Evolutionary conservation across 2,329 filamentous ascomycete genomes (phyloP), one percentile per base, ranked within the genome.

Genomic region (Claviceps paspali): DNA sequence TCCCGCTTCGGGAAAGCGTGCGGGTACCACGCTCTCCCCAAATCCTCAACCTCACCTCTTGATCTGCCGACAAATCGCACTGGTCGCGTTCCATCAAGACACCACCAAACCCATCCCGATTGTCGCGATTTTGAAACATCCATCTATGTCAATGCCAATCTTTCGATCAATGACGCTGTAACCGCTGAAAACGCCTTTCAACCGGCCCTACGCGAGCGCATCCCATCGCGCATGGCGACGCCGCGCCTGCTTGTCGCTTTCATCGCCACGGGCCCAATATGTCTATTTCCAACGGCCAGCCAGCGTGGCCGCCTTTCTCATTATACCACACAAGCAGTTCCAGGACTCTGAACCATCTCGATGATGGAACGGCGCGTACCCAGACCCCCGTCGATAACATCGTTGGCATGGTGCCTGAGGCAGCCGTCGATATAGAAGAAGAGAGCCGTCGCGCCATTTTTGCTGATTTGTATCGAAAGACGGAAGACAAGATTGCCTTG

Each of bases 391-490:
- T 64, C 53, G 68, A 72, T 57, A 60, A 57, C 55, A 54, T 61
- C 49, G 54, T 57, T 44, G 52, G 57, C 38, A 64, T 66, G 66
- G 61, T 73, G 68, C 71, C 71, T 68, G 71, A 76, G 68, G 67
- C 71, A 68, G 61, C 67, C 45, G 47, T 57, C 43, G 70, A 77
- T 59, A 62, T 67, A 51, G 59, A 79, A 51, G 80, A 85, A 35
- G 81, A 87, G 54, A 71, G 73, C 48, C 70, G 76, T 55, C 79
- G 81, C 59, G 68, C 75, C 52, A 66, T 78, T 53, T 91, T 95
- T 59, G 74, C 76, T 55, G 76, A 84, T 40, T 64, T 87, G 38
- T 94, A 82, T 67, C 74, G 73, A 53, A 73, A 73, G 57, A 79
- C 75, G 49, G 85, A 95, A 60, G 70, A 75, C 48, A 80, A 76